Percentiles rank a stretch among this genome's conserved stretches.
Conservation (phyloP, 371 early-diverging fungal genomes). For the Mortierella sp. region DNA sequence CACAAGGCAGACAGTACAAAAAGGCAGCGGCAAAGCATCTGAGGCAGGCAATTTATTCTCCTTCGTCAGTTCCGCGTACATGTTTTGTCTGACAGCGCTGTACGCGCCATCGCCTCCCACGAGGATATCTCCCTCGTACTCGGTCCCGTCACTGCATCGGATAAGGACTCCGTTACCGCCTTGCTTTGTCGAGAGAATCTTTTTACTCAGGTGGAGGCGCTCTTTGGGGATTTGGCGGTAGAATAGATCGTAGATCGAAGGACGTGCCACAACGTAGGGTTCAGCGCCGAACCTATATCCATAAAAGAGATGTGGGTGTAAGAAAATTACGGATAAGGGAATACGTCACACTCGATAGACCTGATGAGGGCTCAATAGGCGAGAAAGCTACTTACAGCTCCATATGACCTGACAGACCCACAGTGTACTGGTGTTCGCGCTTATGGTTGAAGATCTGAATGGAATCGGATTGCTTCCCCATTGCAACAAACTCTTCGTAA, state of each 20-base stretch:
- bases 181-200: slow-evolving; percentile 9
- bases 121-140: slow-evolving; percentile 11
- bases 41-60: not conserved
- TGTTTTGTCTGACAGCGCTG: slow-evolving; percentile 25
- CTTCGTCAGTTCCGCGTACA: slow-evolving; percentile 14
- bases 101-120: slow-evolving; percentile 40
- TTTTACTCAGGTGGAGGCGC: slow-evolving; percentile 18
- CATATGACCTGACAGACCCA: not conserved
- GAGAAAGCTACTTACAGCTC: not conserved
- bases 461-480: slow-evolving; percentile 11
- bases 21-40: slow-evolving; percentile 12
- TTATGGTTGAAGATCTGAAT: not conserved
- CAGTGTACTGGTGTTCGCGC: not conserved
- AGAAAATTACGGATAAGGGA: not conserved
- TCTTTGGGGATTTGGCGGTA: slow-evolving; percentile 13
- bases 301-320: not conserved
- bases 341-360: no score
- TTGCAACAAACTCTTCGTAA: slow-evolving; percentile 13
- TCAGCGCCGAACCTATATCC: slow-evolving; percentile 13
- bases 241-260: slow-evolving; percentile 14
- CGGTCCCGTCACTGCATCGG: slow-evolving; percentile 13
- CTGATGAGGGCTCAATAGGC: not conserved
- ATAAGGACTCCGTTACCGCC: slow-evolving; percentile 11
- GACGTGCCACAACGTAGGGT: slow-evolving; percentile 11
- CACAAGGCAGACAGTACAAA: slow-evolving; percentile 20